Conservation (phyloP, 2,329 filamentous ascomycete genomes). For the Colletotrichum agaves region DNA sequence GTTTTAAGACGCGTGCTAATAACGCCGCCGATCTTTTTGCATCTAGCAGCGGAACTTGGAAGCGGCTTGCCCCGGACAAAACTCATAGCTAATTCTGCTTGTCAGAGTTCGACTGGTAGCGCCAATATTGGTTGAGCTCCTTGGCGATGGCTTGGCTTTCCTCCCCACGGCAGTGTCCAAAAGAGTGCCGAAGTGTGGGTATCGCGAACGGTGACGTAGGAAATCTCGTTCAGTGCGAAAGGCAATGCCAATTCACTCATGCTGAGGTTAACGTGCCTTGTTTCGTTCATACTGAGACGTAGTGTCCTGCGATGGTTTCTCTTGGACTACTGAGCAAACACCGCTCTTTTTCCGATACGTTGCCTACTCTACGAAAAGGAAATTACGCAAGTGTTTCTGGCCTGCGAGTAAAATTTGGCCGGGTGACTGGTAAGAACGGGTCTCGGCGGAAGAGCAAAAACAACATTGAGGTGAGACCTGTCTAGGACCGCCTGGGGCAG, state of each 20-base stretch:
- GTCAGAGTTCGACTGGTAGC: conserved; percentile 4
- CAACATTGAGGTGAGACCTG: background rate
- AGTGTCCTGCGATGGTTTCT: background rate
- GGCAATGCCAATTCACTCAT: background rate
- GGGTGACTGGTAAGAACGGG: background rate
- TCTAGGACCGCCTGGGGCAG: background rate
- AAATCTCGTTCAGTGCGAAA: background rate
- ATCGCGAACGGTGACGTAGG: background rate
- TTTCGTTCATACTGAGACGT: background rate
- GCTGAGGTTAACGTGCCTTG: background rate
- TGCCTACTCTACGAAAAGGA: background rate
- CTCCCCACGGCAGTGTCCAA: background rate
- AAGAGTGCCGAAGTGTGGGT: background rate
- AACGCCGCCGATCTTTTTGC: conserved; percentile 21
- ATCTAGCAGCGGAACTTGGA: conserved; percentile 23
- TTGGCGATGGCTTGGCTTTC: conserved; percentile 15
- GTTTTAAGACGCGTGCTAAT: background rate
- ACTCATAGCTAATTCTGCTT: conserved; percentile 7
- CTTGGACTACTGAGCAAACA: background rate
- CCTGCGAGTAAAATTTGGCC: background rate
- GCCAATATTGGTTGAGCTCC: conserved; percentile 14
- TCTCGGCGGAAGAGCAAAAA: conserved; percentile 19
- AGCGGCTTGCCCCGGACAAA: conserved; percentile 4
- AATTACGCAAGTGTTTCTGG: conserved; percentile 2
- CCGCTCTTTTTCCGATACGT: conserved; percentile 9